Evolutionary conservation across 306 rosid genomes (phyloP).

Genomic region (Begonia fuchsioides): DNA sequence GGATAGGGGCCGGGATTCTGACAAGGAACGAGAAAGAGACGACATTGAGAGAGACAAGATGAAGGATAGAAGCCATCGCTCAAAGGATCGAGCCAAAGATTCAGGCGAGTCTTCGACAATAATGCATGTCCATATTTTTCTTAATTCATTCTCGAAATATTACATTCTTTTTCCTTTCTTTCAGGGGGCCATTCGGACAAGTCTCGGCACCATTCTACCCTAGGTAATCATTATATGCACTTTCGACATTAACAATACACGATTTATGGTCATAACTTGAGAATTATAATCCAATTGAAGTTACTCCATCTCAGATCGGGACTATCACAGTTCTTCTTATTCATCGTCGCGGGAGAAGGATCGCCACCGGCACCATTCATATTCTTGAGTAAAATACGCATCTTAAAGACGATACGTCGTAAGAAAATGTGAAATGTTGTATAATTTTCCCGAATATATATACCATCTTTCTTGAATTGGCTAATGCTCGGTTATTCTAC

Average conservation of each 20-base stretch:
- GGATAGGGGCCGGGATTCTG: slow-evolving; percentile 82
- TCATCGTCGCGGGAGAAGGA: slow-evolving; percentile 86
- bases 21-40: slow-evolving; percentile 68
- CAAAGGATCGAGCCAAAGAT: slow-evolving; percentile 82
- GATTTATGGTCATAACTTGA: no score
- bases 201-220: slow-evolving; percentile 56
- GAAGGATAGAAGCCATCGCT: slow-evolving; percentile 47
- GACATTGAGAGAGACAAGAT: slow-evolving; percentile 55
- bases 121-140: neutral
- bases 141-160: neutral
- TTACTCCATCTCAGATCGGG: slow-evolving; percentile 44
- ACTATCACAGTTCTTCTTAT: slow-evolving; percentile 45
- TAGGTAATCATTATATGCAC: slow-evolving; percentile 33
- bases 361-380: slow-evolving; percentile 68
- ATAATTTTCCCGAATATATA: no score
- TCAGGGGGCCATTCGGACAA: slow-evolving; percentile 66
- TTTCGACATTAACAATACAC: neutral
- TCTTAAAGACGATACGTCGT: no score
- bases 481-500: no score
- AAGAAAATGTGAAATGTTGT: no score
- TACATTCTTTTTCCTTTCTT: slow-evolving; percentile 6
- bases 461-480: no score
- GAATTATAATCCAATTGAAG: slow-evolving; percentile 5
- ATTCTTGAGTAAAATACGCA: slow-evolving; percentile 10
- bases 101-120: slow-evolving; percentile 22